Base-by-base conservation (phyloP, 306 rosid species). In the Vachellia collinsii region DNA sequence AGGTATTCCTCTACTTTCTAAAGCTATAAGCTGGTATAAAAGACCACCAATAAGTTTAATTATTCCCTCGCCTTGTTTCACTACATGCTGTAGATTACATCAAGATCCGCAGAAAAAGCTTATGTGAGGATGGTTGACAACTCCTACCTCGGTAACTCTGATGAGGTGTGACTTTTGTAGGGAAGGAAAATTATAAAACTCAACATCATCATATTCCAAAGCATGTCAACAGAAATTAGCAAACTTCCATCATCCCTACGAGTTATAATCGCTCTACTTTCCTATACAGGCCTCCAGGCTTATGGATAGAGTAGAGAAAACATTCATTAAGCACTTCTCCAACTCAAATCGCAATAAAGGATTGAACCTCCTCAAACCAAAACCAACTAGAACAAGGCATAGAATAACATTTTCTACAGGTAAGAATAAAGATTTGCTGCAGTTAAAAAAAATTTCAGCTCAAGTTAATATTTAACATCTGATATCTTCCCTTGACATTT, bases 81-180 rank as follows among this genome's bases (percentile, higher is more conserved):
- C 38, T 58, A 46, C n/a, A 64, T 42, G 37, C 36, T 80, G 77
- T 84, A 91, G 97, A 87, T 92, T 62, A 86, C 94, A 70, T 88
- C 88, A 67, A 87, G 97, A 83, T 50, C 81, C 29, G 86, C 97
- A 46, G 72, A 87, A 58, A 87, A 87, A 79, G 41, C 90, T 58
- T 90, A 87, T 87, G 86, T 90, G 92, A 85, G 83, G 59, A 92
- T 87, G 91, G 91, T 88, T 68, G 94, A 92, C 47, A 89, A 84
- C 37, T 92, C 97, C 78, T 23, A 67, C 80, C 84, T 89, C 50
- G 93, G 97, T 19, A 86, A 85, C 85, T 90, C 92, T 23, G 92
- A 87, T 36, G 97, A 90, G 88, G 97, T 89, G 39, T 78, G 86
- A 74, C 46, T 76, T 77, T 11, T n/a, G 6, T 19, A 23, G 36